phyloP scores from a whole-genome alignment of 2,329 filamentous ascomycete species.

The Peltaster fructicola region DNA sequence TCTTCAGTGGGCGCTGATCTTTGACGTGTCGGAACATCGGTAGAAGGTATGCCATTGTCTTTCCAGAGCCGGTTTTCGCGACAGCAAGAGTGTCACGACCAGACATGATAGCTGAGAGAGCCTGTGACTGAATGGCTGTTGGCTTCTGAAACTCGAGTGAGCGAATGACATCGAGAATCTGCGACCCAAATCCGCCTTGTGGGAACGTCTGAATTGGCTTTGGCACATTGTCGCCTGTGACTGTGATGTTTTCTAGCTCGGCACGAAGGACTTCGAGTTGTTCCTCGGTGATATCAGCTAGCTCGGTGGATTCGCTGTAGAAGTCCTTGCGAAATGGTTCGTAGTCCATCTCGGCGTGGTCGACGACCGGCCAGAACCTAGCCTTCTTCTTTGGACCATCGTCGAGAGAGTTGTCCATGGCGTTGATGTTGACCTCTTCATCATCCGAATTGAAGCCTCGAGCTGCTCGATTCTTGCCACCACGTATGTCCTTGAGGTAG shows the following conservation, averaged over 20 bases:
- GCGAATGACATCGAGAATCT: constrained; percentile 71
- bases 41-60: constrained; percentile 86
- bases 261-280: constrained; percentile 67
- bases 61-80: constrained; percentile 93
- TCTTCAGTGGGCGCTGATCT: constrained; percentile 67
- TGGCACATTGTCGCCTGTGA: constrained; percentile 71
- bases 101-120: constrained; percentile 87
- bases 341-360: constrained; percentile 76
- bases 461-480: constrained; percentile 46
- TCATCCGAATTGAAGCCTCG: constrained; percentile 77
- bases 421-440: constrained; percentile 50
- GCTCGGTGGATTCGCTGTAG: constrained; percentile 76
- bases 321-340: constrained; percentile 84
- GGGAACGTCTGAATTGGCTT: constrained; percentile 95
- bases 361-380: constrained; percentile 77
- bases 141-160: constrained; percentile 71
- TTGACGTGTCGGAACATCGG: constrained; percentile 98
- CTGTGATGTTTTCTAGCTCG: constrained; percentile 90
- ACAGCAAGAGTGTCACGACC: constrained; percentile 91
- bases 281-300: constrained; percentile 66
- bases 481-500: constrained; percentile 21
- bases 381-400: constrained; percentile 63
- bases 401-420: constrained; percentile 45
- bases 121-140: constrained; percentile 88
- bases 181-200: constrained; percentile 76